Conservation (phyloP, 169 alveolate genomes). For the Perkinsus chesapeaki region DNA sequence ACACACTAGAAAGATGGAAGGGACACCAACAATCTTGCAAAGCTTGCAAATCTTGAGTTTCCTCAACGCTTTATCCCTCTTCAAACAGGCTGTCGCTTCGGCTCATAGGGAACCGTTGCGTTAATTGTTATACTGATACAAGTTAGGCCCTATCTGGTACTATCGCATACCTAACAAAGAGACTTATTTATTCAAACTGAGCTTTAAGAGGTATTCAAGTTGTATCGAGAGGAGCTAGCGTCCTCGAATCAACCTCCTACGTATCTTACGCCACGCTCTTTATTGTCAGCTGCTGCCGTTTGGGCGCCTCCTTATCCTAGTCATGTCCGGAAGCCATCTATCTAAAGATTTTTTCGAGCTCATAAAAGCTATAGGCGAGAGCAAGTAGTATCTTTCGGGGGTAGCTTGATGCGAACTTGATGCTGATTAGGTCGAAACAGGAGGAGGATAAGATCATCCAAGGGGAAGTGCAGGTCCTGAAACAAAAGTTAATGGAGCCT, state of each 20-base stretch:
- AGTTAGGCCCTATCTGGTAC: too few species aligned
- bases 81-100: too few species aligned
- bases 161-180: too few species aligned
- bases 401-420: background rate
- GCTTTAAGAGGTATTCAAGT: too few species aligned
- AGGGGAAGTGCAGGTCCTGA: constrained; percentile 63
- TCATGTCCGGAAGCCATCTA: constrained; percentile 19
- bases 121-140: too few species aligned
- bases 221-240: too few species aligned
- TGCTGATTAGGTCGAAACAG: constrained; percentile 5
- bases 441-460: constrained; percentile 85
- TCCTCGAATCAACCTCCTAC: too few species aligned
- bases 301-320: background rate
- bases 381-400: background rate
- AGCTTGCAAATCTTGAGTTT: background rate
- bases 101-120: too few species aligned
- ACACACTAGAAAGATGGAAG: background rate
- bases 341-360: constrained; percentile 70
- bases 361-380: constrained; percentile 82
- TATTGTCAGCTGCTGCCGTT: background rate
- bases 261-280: too few species aligned
- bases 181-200: too few species aligned
- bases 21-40: background rate
- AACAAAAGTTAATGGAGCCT: constrained; percentile 60
- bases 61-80: constrained; percentile 1